Percentiles rank a stretch among this genome's conserved stretches.
Conservation (phyloP, 768 basidiomycete genomes). For the Phaffia tasmanica region DNA sequence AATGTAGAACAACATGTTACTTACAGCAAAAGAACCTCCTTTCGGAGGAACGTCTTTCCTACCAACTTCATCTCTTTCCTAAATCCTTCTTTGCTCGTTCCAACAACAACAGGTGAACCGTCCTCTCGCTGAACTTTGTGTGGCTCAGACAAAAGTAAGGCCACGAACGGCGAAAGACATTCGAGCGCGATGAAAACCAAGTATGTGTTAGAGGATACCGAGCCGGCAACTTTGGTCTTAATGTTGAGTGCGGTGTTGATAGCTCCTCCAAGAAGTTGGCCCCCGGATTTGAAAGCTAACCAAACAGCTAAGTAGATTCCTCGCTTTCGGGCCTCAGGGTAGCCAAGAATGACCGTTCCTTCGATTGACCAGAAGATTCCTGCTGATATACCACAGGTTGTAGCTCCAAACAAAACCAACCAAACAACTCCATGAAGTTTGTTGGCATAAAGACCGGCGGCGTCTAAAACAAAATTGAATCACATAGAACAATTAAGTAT, state of each 20-base stretch:
- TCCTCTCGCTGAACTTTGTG: slow-evolving; percentile 18
- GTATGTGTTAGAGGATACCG: slow-evolving; percentile 14
- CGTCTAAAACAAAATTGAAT: slow-evolving; percentile 22
- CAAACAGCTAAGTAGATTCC: slow-evolving; percentile 33
- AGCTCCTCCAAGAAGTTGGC: slow-evolving; percentile 30
- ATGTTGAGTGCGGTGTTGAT: slow-evolving; percentile 34
- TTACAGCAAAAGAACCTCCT: slow-evolving; percentile 20
- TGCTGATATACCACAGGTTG: slow-evolving; percentile 31
- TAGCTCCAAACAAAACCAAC: slow-evolving; percentile 33
- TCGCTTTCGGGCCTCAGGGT: slow-evolving; percentile 31
- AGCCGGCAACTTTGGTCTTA: slow-evolving; percentile 12
- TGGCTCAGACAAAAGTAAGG: slow-evolving; percentile 20
- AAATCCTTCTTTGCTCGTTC: slow-evolving; percentile 14
- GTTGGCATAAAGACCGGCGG: slow-evolving; percentile 33
- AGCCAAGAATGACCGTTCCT: slow-evolving; percentile 34
- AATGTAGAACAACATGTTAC: not conserved
- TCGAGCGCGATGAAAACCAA: slow-evolving; percentile 24
- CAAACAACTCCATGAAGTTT: slow-evolving; percentile 30
- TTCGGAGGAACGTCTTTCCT: not conserved
- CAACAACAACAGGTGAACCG: slow-evolving; percentile 6
- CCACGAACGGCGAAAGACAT: slow-evolving; percentile 10
- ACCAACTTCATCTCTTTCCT: slow-evolving; percentile 10
- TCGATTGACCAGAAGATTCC: slow-evolving; percentile 31
- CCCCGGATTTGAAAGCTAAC: slow-evolving; percentile 29
- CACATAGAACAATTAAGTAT: not conserved